A percentile compares a stretch with the other conserved stretches of the same genome.
Evolutionary conservation across 352 stramenopile genomes (phyloP).

Genomic region (Globisporangium megalacanthum): DNA sequence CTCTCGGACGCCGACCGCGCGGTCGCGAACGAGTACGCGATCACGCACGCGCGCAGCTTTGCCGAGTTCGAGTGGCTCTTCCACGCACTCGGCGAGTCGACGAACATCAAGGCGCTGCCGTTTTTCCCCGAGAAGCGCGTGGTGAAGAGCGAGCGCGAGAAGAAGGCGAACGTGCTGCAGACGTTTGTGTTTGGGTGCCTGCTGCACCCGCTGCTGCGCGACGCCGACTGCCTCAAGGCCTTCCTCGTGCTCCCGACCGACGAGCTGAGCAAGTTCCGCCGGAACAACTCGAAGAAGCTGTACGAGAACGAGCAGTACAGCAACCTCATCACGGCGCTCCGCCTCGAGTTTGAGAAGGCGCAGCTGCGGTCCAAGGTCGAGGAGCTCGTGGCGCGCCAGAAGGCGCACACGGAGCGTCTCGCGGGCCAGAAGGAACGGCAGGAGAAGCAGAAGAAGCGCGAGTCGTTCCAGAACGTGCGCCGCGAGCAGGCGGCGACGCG

Average conservation of each 20-base stretch:
- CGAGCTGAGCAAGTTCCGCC: constrained; percentile 69
- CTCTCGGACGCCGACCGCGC: constrained; percentile 54
- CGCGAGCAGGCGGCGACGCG: constrained; percentile 63
- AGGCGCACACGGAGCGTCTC: constrained; percentile 67
- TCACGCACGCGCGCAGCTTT: constrained; percentile 58
- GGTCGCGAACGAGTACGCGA: constrained; percentile 79
- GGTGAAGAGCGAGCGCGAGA: constrained; percentile 39
- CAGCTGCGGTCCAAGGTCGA: constrained; percentile 81
- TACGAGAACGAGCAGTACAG: constrained; percentile 82
- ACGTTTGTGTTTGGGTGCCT: constrained; percentile 79
- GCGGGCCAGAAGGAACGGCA: constrained; percentile 52
- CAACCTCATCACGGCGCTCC: constrained; percentile 64
- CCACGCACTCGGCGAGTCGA: constrained; percentile 62
- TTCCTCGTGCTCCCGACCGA: constrained; percentile 74
- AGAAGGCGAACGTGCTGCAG: constrained; percentile 47
- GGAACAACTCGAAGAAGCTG: constrained; percentile 59
- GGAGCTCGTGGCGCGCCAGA: constrained; percentile 52
- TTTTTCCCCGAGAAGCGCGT: constrained; percentile 74
- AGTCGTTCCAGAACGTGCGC: constrained; percentile 65
- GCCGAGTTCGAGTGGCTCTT: constrained; percentile 85
- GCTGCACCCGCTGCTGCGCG: constrained; percentile 72
- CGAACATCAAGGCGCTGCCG: constrained; percentile 76
- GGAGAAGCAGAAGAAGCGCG: constrained; percentile 63
- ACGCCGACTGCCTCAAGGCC: constrained; percentile 76
- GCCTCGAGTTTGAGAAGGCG: constrained; percentile 80